Evolutionary conservation across 805 yeast genomes (phyloP), one percentile per base, ranked within the genome.

Genomic region (Starmera caribaea): DNA sequence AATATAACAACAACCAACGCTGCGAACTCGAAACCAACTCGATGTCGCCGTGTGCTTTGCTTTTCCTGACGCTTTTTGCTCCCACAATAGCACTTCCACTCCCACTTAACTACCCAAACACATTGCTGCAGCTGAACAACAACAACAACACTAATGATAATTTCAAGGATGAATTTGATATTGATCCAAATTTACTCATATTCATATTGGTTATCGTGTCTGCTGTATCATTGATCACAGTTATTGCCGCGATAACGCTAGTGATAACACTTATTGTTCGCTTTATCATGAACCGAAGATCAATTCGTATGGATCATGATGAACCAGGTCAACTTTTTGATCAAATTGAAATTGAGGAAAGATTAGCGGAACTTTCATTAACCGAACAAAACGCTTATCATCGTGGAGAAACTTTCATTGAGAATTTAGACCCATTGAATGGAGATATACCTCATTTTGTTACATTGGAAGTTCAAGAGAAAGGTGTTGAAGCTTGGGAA

Each of bases 401-500:
- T 13, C 73, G 75, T 2, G 73, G 66, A 8, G 67, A 66, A 45
- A 61, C 61, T 30, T 54, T 48, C 37, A 26, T 34, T 26, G 24
- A 34, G 14, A 15, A 34, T 12, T n/a, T 12, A 15, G 29, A 28
- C 21, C 36, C 34, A 5, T n/a, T 9, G 3, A 36, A 36, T 30
- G 38, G 30, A 16, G 38, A 36, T 30, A 4, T 36, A 11, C 24
- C 47, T 3, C 50, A 77, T 8, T 15, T n/a, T 10, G n/a, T 13
- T 16, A 15, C 30, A 8, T 36, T 36, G 15, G 12, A 15, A 8
- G 80, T 84, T 21, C 88, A 82, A 51, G 94, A 85, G 46, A 79
- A 79, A 51, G 95, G 90, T 0, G 75, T 85, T 3, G 58, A 69
- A 10, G 94, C 94, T 1, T 84, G 83, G 83, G 87, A 82, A 51